Evolutionary conservation across 1,139 yeast genomes (phyloP), one percentile per base, ranked within the genome.

Genomic region (Protomyces macrosporus): DNA sequence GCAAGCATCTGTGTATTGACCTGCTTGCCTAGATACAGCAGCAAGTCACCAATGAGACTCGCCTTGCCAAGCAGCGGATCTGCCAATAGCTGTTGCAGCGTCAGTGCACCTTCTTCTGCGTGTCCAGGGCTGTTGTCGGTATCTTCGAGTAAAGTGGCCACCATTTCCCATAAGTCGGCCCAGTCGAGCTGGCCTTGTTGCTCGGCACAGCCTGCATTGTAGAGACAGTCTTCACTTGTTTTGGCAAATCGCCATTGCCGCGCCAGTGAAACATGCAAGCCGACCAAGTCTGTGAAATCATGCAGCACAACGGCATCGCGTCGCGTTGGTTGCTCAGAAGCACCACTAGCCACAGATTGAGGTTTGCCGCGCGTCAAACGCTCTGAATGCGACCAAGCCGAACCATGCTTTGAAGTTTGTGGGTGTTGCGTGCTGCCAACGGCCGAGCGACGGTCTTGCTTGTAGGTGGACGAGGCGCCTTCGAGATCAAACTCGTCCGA

Each of bases 1-100:
- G 96, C 97, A 30, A 93, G 77, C 96, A 91, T 90, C 73, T 91
- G 98, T 32, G 89, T 76, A 70, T 91, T 87, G 2, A 85, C 84
- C 58, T 78, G 73, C 51, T 71, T 75, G 70, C 87, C 95, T 71
- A 86, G 90, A 69, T 86, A 85, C 0, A 75, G 73, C 71, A 91
- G 72, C 56, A 90, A 77, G 68, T 84, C 84, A 45, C 79, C 79
- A 0, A 90, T 78, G n/a, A 90, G 96, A 3, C 82, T 76, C 0
- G 91, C 93, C 97, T 36, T 45, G 35, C 53, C 37, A 33, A 40
- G 34, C 7, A 57, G 16, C 10, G 65, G 65, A 34, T 36, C 37
- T 32, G 55, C 33, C n/a, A 48, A 34, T 14, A 51, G 42, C 16
- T 58, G 50, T 7, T 45, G 36, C n/a, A 53, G 58, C 7, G 60